Percentiles rank a stretch among this genome's conserved stretches.
Evolutionary conservation across 164 flowering plant species (phyloP).

Genomic region (Nymphaea thermarum): DNA sequence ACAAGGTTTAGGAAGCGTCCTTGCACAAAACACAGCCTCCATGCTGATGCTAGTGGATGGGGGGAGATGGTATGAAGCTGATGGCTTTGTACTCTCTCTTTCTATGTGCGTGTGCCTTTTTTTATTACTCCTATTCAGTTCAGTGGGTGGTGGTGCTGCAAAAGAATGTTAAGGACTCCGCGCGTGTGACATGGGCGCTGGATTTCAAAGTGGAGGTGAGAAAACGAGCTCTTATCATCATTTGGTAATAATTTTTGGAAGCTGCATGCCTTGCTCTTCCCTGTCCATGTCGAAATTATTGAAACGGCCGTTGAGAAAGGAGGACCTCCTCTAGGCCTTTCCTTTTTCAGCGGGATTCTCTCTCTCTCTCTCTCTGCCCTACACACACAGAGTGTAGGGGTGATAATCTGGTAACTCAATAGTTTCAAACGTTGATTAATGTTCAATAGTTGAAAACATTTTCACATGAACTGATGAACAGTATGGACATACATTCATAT

Average conservation of each 20-base stretch:
- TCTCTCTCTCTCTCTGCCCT: too few species aligned
- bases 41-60: background rate
- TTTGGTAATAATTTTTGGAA: background rate
- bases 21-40: background rate
- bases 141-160: background rate
- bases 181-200: background rate
- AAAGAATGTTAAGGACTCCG: background rate
- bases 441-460: too few species aligned
- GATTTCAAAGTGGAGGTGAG: background rate
- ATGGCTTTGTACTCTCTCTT: background rate
- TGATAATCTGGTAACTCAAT: too few species aligned
- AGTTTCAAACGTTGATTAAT: too few species aligned
- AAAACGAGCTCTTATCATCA: background rate
- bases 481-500: too few species aligned
- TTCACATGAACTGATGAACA: too few species aligned
- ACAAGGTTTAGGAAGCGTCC: conserved; percentile 7
- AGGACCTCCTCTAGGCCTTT: too few species aligned
- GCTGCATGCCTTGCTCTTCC: background rate
- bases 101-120: background rate
- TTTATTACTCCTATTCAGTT: too few species aligned
- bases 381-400: too few species aligned
- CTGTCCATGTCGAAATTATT: too few species aligned
- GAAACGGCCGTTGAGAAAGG: too few species aligned
- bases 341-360: too few species aligned
- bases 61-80: background rate